Evolutionary conservation across 1,139 yeast species (phyloP), one percentile per base, ranked within the genome.

Genomic region (Lodderomyces orthopsilosis): DNA sequence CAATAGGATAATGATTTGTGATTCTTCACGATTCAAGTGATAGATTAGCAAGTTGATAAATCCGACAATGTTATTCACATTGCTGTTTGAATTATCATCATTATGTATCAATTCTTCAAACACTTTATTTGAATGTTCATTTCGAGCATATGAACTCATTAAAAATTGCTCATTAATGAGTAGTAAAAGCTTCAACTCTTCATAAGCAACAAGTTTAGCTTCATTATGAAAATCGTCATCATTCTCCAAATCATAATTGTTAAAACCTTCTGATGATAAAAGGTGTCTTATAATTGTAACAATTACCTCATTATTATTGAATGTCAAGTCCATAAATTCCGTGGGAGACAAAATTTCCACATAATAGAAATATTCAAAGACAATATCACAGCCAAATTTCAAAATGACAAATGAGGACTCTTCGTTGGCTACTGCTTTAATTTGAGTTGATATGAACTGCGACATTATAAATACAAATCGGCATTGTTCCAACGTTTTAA

Each of bases 151-250:
- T 23, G 79, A 74, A 37, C 73, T 72, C 80, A 88, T 84, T 77
- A 90, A 77, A 59, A 80, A 90, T 59, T 90, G 96, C 58, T 90
- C 96, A 59, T 89, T 89, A 17, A 90, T 68, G 2, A 88, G 79
- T 38, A 90, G 66, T 8, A 89, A 62, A n/a, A 87, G 67, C 55
- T 84, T 84, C 66, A 89, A 84, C 52, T 83, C 82, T 35, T 87
- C 80, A 51, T 81, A 81, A 42, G 88, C 86, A 46, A 77, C 74
- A n/a, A 68, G 54, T 38, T 83, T 75, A 50, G 81, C 83, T 46
- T 81, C 87, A 24, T 33, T 22, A 9, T 32, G 28, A 22, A 32
- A 32, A 41, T 79, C 79, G 37, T 77, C 78, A 54, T 75, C 68
- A 6, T 59, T 62, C 38, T 61, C 59, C 13, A 51, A 40, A 41